Conservation (phyloP, 2,329 filamentous ascomycete genomes). For the Aspergillus sojae region DNA sequence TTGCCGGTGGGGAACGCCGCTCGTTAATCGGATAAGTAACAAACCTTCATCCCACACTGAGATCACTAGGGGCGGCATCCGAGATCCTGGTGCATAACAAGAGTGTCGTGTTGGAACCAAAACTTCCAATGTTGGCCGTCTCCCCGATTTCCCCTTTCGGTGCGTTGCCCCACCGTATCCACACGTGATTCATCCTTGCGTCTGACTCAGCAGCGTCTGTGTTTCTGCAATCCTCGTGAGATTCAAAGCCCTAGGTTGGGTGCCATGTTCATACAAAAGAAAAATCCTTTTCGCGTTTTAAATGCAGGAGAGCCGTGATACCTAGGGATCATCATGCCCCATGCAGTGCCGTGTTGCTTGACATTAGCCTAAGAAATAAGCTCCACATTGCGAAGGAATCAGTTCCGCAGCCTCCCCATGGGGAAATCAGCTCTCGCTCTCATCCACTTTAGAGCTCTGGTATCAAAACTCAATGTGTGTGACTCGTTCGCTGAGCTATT, state of each 20-base stretch:
- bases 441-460: background rate
- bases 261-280: background rate
- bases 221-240: background rate
- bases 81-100: slow-evolving; percentile 10
- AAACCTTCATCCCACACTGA: slow-evolving; percentile 13
- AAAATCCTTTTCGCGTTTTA: background rate
- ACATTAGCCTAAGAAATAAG: background rate
- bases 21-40: slow-evolving; percentile 13
- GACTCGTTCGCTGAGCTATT: background rate
- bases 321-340: background rate
- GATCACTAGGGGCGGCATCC: slow-evolving; percentile 1
- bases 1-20: slow-evolving; percentile 17
- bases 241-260: background rate
- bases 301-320: background rate
- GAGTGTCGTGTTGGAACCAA: slow-evolving; percentile 13
- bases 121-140: slow-evolving; percentile 25
- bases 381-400: slow-evolving; percentile 4
- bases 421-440: slow-evolving; percentile 1
- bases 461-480: background rate
- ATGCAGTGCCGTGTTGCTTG: background rate
- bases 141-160: slow-evolving; percentile 27
- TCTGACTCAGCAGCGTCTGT: slow-evolving; percentile 13
- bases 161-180: slow-evolving; percentile 11
- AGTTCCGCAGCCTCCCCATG: slow-evolving; percentile 7
- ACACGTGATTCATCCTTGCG: slow-evolving; percentile 19